Evolutionary conservation across 495 filamentous ascomycete genomes (phyloP).

Genomic region (Neurospora tetraspora): DNA sequence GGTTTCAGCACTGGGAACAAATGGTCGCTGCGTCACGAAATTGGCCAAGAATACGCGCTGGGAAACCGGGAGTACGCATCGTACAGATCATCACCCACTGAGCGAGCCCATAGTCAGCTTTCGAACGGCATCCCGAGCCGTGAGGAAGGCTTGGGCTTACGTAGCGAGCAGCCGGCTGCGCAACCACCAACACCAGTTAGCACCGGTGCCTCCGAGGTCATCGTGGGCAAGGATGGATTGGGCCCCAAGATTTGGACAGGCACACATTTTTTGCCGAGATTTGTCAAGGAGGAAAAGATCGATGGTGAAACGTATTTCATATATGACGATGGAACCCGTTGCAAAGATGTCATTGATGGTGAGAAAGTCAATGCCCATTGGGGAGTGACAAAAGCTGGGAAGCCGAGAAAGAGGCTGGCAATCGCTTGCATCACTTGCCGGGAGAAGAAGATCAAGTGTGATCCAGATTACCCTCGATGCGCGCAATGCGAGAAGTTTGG

Average conservation of each 20-base stretch:
- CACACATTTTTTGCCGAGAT: slow-evolving; percentile 49
- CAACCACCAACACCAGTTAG: slow-evolving; percentile 27
- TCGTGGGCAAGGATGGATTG: slow-evolving; percentile 41
- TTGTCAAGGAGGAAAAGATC: slow-evolving; percentile 48
- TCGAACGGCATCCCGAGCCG: slow-evolving; percentile 5
- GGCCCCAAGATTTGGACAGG: slow-evolving; percentile 54
- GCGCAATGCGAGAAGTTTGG: slow-evolving; percentile 87
- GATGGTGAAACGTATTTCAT: slow-evolving; percentile 75
- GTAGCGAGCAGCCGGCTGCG: slow-evolving; percentile 19
- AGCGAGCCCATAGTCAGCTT: slow-evolving; percentile 12
- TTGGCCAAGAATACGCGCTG: slow-evolving; percentile 23
- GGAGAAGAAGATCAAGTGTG: slow-evolving; percentile 96
- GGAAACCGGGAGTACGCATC: slow-evolving; percentile 14
- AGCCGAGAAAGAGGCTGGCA: slow-evolving; percentile 78
- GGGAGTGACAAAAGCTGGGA: slow-evolving; percentile 88
- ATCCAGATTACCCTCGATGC: slow-evolving; percentile 75
- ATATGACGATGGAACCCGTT: slow-evolving; percentile 78
- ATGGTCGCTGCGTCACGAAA: slow-evolving; percentile 24
- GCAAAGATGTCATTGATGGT: slow-evolving; percentile 75
- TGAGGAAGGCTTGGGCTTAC: slow-evolving; percentile 8
- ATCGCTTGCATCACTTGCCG: slow-evolving; percentile 85
- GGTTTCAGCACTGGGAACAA: slow-evolving; percentile 15
- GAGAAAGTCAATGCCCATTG: slow-evolving; percentile 82
- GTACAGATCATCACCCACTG: slow-evolving; percentile 12
- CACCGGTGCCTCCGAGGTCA: slow-evolving; percentile 29